These are phyloP conservation scores for Saturnispora saitoi DNA, from an alignment of 805 yeast species.

Conservation along the genomic window DNA sequence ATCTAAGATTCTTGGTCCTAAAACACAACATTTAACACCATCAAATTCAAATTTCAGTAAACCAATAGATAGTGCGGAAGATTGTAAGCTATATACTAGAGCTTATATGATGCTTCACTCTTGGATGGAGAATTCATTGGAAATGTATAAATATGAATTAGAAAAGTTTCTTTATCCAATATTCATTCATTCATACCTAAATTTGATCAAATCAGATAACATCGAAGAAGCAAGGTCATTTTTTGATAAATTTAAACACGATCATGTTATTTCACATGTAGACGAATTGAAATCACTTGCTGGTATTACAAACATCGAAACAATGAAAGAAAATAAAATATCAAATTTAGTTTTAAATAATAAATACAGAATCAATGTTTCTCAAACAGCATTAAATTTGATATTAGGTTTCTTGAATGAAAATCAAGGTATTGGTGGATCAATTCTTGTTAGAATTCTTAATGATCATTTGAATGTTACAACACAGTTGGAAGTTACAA, in stretches of 20 bases:
- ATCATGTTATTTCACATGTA: slow-evolving; percentile 69
- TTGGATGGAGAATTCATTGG: slow-evolving; percentile 89
- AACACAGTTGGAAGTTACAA: slow-evolving; percentile 32
- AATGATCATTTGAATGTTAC: slow-evolving; percentile 69
- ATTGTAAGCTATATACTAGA: slow-evolving; percentile 65
- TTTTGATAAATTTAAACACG: slow-evolving; percentile 63
- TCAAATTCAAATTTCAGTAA: slow-evolving; percentile 29
- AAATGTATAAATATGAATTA: slow-evolving; percentile 83
- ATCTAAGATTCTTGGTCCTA: slow-evolving; percentile 47
- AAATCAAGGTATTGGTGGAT: slow-evolving; percentile 87
- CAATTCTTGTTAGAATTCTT: slow-evolving; percentile 72
- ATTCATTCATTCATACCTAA: slow-evolving; percentile 83
- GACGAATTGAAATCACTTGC: slow-evolving; percentile 65
- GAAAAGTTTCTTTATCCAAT: slow-evolving; percentile 80
- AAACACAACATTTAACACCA: slow-evolving; percentile 42
- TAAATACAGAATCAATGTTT: slow-evolving; percentile 66
- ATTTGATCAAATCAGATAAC: slow-evolving; percentile 59
- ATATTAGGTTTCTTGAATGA: slow-evolving; percentile 83
- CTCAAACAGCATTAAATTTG: slow-evolving; percentile 78
- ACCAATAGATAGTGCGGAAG: slow-evolving; percentile 34
- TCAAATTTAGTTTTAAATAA: slow-evolving; percentile 67
- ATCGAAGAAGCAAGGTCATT: slow-evolving; percentile 59
- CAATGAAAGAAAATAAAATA: slow-evolving; percentile 71
- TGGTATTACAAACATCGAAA: slow-evolving; percentile 71
- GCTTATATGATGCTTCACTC: slow-evolving; percentile 74